Percentiles rank a stretch among this genome's conserved stretches.
Conservation (phyloP, 2,329 filamentous ascomycete species). For the Fusarium sp. region DNA sequence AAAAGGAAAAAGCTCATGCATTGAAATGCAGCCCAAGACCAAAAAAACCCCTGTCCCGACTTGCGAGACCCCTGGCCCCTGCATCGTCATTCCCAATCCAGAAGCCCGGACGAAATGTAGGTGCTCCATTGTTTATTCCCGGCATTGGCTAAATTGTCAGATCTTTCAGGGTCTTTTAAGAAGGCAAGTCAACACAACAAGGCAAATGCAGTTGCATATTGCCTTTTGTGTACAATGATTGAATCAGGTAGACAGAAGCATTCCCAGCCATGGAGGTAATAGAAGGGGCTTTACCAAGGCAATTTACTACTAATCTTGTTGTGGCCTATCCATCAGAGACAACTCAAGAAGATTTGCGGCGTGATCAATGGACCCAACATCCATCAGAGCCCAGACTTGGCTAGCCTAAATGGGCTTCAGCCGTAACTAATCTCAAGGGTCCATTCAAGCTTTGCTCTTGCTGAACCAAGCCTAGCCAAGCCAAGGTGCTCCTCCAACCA, state of each 20-base stretch:
- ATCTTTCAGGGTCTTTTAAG: background rate
- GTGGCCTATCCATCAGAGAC: background rate
- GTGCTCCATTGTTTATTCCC: conserved; percentile 25
- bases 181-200: background rate
- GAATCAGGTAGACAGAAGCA: background rate
- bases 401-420: conserved; percentile 1
- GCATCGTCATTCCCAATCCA: conserved; percentile 1
- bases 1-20: background rate
- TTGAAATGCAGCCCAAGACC: background rate
- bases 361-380: background rate
- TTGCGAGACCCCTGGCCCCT: conserved; percentile 16
- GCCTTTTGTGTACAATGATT: background rate
- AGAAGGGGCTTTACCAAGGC: background rate
- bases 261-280: background rate
- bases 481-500: background rate
- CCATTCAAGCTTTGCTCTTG: conserved; percentile 16
- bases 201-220: background rate
- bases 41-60: conserved; percentile 3
- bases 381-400: conserved; percentile 17
- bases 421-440: conserved; percentile 29
- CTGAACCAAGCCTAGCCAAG: background rate
- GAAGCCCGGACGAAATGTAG: conserved; percentile 11
- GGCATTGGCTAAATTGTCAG: conserved; percentile 2
- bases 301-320: background rate
- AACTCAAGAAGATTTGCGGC: background rate